Conservation (phyloP, 345 rosid genomes). For the Hibiscus syriacus region DNA sequence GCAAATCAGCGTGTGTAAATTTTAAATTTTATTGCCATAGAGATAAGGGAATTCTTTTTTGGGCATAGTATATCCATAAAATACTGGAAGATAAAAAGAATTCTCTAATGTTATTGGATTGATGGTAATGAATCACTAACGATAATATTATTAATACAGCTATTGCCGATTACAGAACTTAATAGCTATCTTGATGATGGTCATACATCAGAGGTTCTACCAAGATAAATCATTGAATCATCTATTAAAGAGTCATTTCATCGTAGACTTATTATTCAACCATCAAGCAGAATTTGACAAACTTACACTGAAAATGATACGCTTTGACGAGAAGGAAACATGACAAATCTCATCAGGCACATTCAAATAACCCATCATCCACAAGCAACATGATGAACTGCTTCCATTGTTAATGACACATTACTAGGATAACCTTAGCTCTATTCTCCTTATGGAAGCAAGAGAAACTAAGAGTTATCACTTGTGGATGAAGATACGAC, state of each 20-base stretch:
- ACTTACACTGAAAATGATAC: neutral
- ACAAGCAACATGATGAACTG: neutral
- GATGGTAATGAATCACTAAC: too few relatives aligned
- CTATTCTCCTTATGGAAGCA: neutral
- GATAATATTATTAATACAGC: too few relatives aligned
- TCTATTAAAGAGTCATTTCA: neutral
- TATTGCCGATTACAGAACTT: too few relatives aligned
- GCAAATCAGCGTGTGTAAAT: neutral
- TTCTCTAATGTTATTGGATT: too few relatives aligned
- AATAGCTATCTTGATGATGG: neutral
- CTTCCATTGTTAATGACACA: constrained; percentile 11
- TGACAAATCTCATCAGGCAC: neutral
- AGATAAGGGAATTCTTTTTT: too few relatives aligned
- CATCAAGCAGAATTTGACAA: neutral
- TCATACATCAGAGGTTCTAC: neutral
- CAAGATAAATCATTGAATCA: neutral
- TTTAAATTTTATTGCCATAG: constrained; percentile 2
- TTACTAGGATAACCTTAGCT: neutral
- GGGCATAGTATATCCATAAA: too few relatives aligned
- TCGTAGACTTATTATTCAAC: neutral
- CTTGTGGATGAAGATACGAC: neutral
- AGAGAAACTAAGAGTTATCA: neutral
- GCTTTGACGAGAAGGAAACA: neutral
- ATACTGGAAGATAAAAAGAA: too few relatives aligned
- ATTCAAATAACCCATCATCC: neutral